Conservation (phyloP, 2,329 filamentous ascomycete genomes). For the Paracoccidioides lutzii region DNA sequence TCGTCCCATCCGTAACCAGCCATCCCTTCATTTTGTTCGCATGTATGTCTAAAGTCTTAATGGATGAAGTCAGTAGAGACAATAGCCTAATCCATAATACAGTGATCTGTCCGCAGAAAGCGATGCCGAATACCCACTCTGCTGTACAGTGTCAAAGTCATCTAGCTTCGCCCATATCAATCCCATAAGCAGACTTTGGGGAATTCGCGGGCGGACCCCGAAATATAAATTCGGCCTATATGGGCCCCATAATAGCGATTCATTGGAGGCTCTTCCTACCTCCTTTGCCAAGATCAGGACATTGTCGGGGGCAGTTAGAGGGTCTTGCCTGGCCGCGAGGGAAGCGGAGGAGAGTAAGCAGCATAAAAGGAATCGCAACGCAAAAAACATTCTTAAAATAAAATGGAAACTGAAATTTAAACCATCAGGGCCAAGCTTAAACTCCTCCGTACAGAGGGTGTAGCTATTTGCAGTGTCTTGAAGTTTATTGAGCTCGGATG, state of each 20-base stretch:
- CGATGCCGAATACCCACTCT: slow-evolving; percentile 44
- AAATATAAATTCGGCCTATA: slow-evolving; percentile 94
- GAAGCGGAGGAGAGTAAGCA: slow-evolving; percentile 14
- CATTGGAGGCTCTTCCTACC: slow-evolving; percentile 46
- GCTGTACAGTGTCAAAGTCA: slow-evolving; percentile 59
- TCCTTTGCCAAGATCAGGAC: slow-evolving; percentile 27
- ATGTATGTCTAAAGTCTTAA: slow-evolving; percentile 77
- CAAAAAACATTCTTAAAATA: neutral
- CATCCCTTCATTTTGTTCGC: slow-evolving; percentile 90
- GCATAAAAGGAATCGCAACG: slow-evolving; percentile 1
- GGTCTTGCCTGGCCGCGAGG: neutral
- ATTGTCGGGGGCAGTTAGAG: slow-evolving; percentile 18
- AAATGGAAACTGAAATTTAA: neutral
- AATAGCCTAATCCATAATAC: neutral
- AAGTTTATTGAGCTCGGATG: neutral
- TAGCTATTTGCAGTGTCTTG: neutral
- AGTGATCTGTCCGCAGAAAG: neutral
- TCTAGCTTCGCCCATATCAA: slow-evolving; percentile 85
- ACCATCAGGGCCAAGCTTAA: neutral
- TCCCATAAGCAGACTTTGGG: slow-evolving; percentile 67
- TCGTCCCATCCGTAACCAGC: slow-evolving; percentile 96
- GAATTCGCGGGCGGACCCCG: slow-evolving; percentile 68
- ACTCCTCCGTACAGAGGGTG: neutral
- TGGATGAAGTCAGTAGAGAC: neutral
- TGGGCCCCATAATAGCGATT: slow-evolving; percentile 87